Evolutionary conservation across 192 early-diverging fungal genomes (phyloP), one percentile per base, ranked within the genome.

Genomic region (Coemansia sp.): DNA sequence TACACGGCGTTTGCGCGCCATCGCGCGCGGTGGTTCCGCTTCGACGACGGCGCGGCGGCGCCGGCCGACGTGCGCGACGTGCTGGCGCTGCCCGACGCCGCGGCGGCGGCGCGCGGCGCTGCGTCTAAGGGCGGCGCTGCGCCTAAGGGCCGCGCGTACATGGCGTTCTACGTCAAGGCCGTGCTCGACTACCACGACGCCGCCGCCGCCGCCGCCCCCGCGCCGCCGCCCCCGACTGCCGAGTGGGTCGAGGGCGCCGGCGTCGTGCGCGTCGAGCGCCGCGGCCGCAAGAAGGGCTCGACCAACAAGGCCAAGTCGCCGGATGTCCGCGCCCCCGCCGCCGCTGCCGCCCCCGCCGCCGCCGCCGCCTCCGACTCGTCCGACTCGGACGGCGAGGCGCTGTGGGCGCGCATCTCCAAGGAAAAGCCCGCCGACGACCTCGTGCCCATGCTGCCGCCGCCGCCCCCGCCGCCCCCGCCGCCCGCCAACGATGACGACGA

Each of bases 151-250:
- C 48, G 36, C 2, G 74, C 74, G 0, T 94, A 94, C 52, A 94
- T 94, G 91, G 88, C 88, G 33, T 94, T 94, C 63, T 94, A 94
- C 47, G 78, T 90, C 25, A 89, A 87, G 51, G 64, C 82, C 4
- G 67, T 72, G 4, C 59, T 89, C 11, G 85, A 89, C 38, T 89
- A 87, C 56, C 67, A 77, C 19, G 74, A 77, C 32, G 74, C 62
- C 21, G 47, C 52, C 14, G 61, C 58, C 54, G 63, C 58, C 46
- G 40, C 55, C 29, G 40, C 49, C 36, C 62, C 61, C 46, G 59
- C 64, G 55, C 39, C 53, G 1, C 48, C 64, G 23, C 47, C 27
- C 35, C 61, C 38, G 33, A 18, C 51, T 0, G 64, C 64, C 33
- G 71, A 63, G 41, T 63, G 55, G 56, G 52, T 64, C 25, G 54